These are phyloP conservation scores for Chlorella vulgaris DNA, from an alignment of 139 green algal species.

Conservation along the genomic window DNA sequence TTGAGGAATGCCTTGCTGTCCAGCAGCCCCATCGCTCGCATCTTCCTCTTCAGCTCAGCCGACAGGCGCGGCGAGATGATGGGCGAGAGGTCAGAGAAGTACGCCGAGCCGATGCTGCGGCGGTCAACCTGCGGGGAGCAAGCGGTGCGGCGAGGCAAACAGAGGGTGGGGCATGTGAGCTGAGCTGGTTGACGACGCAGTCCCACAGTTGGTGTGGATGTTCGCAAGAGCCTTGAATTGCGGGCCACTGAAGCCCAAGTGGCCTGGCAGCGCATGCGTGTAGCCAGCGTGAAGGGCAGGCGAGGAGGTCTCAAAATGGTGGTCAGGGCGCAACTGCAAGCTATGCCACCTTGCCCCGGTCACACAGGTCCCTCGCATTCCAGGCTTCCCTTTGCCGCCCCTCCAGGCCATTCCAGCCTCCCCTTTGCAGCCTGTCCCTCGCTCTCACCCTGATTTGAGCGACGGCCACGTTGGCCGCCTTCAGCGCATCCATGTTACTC, in stretches of 20 bases:
- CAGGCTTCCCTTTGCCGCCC: too few relatives aligned
- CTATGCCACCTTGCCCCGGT: too few relatives aligned
- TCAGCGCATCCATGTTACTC: background rate
- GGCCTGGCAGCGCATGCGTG: too few relatives aligned
- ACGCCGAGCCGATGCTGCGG: background rate
- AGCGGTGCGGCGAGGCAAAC: background rate
- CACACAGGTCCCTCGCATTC: too few relatives aligned
- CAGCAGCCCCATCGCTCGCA: background rate
- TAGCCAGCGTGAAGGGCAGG: too few relatives aligned
- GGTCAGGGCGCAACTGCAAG: too few relatives aligned
- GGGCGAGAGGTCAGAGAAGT: constrained; percentile 13
- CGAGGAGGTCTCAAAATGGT: too few relatives aligned
- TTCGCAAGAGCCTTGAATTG: too few relatives aligned
- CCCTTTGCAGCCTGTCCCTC: background rate
- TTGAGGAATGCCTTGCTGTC: background rate
- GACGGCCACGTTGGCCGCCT: background rate
- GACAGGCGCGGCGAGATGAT: background rate
- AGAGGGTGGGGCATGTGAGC: background rate
- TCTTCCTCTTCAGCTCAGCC: background rate
- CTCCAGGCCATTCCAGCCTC: background rate
- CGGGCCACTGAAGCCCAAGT: too few relatives aligned
- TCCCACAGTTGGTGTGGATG: too few relatives aligned
- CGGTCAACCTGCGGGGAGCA: background rate
- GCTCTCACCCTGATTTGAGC: background rate
- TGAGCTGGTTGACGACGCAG: background rate